Percentiles rank a stretch among this genome's conserved stretches.
These are phyloP conservation scores for Irpex lacteus DNA, from an alignment of 1,284 basidiomycete genomes.

Conservation along the genomic window DNA sequence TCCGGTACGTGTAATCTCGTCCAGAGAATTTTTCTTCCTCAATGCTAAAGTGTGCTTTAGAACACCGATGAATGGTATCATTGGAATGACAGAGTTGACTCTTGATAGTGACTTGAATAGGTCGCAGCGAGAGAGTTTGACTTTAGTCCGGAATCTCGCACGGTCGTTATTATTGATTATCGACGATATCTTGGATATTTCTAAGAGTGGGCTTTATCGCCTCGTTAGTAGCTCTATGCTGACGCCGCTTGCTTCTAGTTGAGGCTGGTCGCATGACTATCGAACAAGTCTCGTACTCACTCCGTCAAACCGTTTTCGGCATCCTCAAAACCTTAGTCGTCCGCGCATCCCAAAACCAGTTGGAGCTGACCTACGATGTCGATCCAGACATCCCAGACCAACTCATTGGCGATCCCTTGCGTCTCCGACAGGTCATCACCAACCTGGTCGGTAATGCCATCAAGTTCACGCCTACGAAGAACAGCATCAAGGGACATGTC, in stretches of 20 bases:
- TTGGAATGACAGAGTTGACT: slow-evolving; percentile 98
- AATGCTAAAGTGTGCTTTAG: slow-evolving; percentile 36
- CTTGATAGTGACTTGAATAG: slow-evolving; percentile 90
- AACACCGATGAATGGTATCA: slow-evolving; percentile 99
- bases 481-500: slow-evolving; percentile 83
- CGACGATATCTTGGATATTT: slow-evolving; percentile 97
- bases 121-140: slow-evolving; percentile 90
- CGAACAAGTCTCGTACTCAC: slow-evolving; percentile 98
- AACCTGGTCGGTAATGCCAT: slow-evolving; percentile 95
- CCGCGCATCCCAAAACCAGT: slow-evolving; percentile 95
- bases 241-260: slow-evolving; percentile 44
- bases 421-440: slow-evolving; percentile 91
- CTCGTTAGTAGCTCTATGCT: background rate
- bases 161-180: slow-evolving; percentile 95
- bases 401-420: slow-evolving; percentile 94
- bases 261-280: slow-evolving; percentile 99
- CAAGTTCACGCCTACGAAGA: slow-evolving; percentile 89
- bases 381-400: slow-evolving; percentile 96
- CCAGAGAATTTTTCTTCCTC: slow-evolving; percentile 2
- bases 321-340: slow-evolving; percentile 99
- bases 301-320: slow-evolving; percentile 94
- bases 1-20: slow-evolving; percentile 57
- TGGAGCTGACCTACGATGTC: slow-evolving; percentile 96
- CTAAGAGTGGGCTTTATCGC: slow-evolving; percentile 75
- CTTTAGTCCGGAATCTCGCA: slow-evolving; percentile 94